Percentiles rank a stretch among this genome's conserved stretches.
These are phyloP conservation scores for Nepenthes gracilis DNA, from an alignment of 148 eudicot species.

Conservation along the genomic window DNA sequence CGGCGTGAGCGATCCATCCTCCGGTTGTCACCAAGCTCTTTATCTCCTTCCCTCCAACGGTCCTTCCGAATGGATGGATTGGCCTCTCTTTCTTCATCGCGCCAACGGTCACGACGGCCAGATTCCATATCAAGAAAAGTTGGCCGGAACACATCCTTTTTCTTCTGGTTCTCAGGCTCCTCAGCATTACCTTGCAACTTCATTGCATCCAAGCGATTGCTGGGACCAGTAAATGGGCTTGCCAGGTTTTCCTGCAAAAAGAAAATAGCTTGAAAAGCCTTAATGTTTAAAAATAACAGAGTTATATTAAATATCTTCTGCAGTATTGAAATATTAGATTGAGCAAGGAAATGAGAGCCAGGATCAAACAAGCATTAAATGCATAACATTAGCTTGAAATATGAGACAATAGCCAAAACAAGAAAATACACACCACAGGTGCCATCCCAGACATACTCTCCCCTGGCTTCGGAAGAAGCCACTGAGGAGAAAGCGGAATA, in stretches of 20 bases:
- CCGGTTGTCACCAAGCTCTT: conserved; percentile 47
- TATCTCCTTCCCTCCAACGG: conserved; percentile 85
- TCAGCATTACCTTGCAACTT: conserved; percentile 42
- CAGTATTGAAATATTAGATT: background rate
- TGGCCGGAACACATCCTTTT: conserved; percentile 81
- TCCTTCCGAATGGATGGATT: conserved; percentile 57
- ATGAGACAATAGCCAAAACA: conserved; percentile 1
- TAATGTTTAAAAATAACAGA: background rate
- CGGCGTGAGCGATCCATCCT: conserved; percentile 63
- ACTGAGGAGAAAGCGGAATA: conserved; percentile 93
- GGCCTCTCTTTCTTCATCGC: conserved; percentile 94
- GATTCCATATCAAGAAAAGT: conserved; percentile 69
- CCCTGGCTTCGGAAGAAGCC: conserved; percentile 87
- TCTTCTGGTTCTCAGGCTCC: conserved; percentile 42
- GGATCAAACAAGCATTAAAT: background rate
- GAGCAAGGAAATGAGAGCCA: background rate
- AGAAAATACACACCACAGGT: conserved; percentile 48
- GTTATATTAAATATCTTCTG: background rate
- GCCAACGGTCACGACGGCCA: conserved; percentile 86
- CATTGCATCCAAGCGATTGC: conserved; percentile 25
- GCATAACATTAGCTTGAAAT: background rate
- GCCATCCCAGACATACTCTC: conserved; percentile 60
- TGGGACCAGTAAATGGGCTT: conserved; percentile 27
- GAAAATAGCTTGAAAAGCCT: conserved; percentile 6
- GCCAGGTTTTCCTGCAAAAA: conserved; percentile 50